phyloP scores from a whole-genome alignment of 2,329 filamentous ascomycete species.

The Ceratocystiopsis sp. region DNA sequence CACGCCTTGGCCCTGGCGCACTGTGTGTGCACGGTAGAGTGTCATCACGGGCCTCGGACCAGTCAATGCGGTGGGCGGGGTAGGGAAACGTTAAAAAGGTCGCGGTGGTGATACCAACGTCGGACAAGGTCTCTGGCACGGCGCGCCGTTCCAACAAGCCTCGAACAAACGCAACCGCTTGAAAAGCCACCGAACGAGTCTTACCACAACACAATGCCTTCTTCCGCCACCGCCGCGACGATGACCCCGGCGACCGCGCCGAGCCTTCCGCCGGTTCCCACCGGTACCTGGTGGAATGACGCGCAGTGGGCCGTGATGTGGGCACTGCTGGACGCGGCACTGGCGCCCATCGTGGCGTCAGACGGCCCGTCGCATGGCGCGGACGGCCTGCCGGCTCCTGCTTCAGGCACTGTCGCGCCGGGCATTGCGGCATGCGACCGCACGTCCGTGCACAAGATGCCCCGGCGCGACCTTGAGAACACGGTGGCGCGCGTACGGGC shows the following conservation, averaged over 20 bases:
- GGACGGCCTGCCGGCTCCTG: not conserved
- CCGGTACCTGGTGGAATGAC: constrained; percentile 23
- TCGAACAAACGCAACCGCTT: no score
- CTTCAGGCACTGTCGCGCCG: not conserved
- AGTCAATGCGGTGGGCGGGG: no score
- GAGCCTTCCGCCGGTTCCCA: constrained; percentile 1
- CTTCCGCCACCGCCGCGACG: not conserved
- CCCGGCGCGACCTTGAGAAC: constrained; percentile 21
- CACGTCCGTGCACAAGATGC: constrained; percentile 25
- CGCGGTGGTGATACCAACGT: no score
- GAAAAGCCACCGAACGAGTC: not conserved
- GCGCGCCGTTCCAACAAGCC: no score
- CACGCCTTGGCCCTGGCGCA: no score
- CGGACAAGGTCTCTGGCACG: no score
- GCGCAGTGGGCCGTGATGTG: constrained; percentile 37
- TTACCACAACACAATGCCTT: not conserved
- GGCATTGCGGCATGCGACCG: constrained; percentile 14
- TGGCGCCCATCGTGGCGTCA: constrained; percentile 39
- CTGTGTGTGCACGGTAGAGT: no score
- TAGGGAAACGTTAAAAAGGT: no score
- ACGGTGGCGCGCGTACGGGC: constrained; percentile 22
- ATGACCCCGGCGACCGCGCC: not conserved
- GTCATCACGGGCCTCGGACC: no score
- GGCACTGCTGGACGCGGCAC: constrained; percentile 37
- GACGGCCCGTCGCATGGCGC: constrained; percentile 9